Conservation (phyloP, 1,284 basidiomycete genomes). For the Cutaneotrichosporon cyanovorans region DNA sequence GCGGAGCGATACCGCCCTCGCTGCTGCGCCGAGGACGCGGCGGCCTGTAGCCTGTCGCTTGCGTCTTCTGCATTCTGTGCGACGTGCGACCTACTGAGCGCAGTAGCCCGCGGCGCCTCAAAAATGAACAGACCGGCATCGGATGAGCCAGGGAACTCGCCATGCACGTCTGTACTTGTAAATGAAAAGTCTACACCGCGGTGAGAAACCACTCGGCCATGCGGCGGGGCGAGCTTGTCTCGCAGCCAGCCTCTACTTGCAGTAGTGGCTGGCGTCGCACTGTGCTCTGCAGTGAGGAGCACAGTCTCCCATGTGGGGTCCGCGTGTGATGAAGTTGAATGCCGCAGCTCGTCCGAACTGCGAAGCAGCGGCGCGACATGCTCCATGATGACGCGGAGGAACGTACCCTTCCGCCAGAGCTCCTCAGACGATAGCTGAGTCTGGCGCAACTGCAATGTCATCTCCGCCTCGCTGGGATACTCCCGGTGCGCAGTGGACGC, state of each 20-base stretch:
- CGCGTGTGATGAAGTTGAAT: background rate
- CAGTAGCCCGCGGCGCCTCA: constrained; percentile 23
- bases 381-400: constrained; percentile 25
- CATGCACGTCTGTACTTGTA: constrained; percentile 6
- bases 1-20: constrained; percentile 21
- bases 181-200: constrained; percentile 19
- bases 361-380: constrained; percentile 24
- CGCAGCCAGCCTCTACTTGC: constrained; percentile 29
- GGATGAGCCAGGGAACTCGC: constrained; percentile 11
- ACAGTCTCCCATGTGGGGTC: constrained; percentile 10
- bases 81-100: background rate
- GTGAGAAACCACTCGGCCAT: constrained; percentile 9
- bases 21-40: constrained; percentile 15
- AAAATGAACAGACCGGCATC: constrained; percentile 28
- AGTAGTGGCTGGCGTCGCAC: constrained; percentile 18
- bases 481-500: background rate
- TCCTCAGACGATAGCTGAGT: constrained; percentile 6
- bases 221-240: constrained; percentile 23
- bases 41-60: constrained; percentile 22
- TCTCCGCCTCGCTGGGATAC: constrained; percentile 11
- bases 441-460: constrained; percentile 19
- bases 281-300: constrained; percentile 12
- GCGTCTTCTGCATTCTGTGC: constrained; percentile 26
- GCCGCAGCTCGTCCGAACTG: background rate
- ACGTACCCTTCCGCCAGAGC: constrained; percentile 20